Evolutionary conservation across 306 rosid genomes (phyloP).

Genomic region (Rosa rugosa): DNA sequence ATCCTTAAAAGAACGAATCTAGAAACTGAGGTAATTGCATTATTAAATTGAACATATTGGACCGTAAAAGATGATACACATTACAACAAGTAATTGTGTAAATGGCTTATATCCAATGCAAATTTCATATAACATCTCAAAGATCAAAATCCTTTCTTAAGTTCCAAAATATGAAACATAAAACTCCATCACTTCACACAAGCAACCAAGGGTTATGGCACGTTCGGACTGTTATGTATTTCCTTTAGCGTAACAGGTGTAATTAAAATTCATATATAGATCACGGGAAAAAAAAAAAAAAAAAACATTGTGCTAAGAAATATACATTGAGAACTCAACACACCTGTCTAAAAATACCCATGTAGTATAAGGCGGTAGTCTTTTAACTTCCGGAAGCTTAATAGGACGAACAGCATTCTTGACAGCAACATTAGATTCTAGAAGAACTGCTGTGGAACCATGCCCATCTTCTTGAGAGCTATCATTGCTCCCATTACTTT

Average conservation of each 20-base stretch:
- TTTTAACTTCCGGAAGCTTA: constrained; percentile 75
- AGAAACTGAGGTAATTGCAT: background rate
- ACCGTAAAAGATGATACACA: background rate
- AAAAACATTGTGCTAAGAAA: constrained; percentile 1
- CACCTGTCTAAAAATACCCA: constrained; percentile 99
- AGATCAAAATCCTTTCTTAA: background rate
- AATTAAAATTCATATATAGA: background rate
- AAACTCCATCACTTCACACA: background rate
- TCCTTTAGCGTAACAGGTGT: background rate
- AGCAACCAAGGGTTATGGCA: background rate
- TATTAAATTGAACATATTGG: background rate
- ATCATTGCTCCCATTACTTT: constrained; percentile 59
- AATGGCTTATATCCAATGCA: background rate
- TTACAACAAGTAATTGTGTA: background rate
- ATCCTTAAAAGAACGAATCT: background rate
- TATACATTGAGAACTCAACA: constrained; percentile 27
- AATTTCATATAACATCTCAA: background rate
- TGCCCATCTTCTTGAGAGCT: constrained; percentile 66
- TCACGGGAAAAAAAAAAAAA: background rate
- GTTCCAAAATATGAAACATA: constrained; percentile 1
- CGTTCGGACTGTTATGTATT: background rate
- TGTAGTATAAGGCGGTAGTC: constrained; percentile 93
- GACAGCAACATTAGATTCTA: constrained; percentile 86
- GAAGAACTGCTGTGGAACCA: constrained; percentile 89
- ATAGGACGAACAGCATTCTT: constrained; percentile 94